Percentiles rank a stretch among this genome's conserved stretches.
These are phyloP conservation scores for Agaricales sp. DNA, from an alignment of 1,284 basidiomycete species.

Conservation along the genomic window DNA sequence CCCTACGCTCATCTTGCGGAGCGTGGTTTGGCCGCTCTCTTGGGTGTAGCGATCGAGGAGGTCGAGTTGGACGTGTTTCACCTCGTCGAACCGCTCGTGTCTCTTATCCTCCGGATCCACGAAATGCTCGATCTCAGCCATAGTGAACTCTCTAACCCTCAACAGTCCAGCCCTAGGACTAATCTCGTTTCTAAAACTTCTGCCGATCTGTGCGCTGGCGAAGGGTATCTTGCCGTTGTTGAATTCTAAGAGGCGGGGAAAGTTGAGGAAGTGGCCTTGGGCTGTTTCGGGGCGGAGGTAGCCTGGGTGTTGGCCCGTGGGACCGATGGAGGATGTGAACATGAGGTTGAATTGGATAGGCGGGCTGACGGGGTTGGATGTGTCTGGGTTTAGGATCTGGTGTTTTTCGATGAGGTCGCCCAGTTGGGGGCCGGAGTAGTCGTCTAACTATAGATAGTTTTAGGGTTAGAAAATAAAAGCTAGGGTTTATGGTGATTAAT, in stretches of 20 bases:
- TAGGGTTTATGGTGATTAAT: constrained; percentile 9
- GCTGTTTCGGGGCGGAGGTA: constrained; percentile 98
- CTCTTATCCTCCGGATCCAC: constrained; percentile 93
- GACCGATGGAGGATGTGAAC: constrained; percentile 96
- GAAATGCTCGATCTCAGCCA: constrained; percentile 99
- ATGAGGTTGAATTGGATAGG: constrained; percentile 98
- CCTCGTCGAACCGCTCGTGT: constrained; percentile 79
- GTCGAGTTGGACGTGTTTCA: constrained; percentile 65
- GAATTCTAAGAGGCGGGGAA: constrained; percentile 93
- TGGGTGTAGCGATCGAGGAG: constrained; percentile 85
- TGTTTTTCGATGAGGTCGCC: constrained; percentile 82
- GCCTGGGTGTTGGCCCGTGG: constrained; percentile 94
- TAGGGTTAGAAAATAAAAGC: background rate
- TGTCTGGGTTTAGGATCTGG: constrained; percentile 85
- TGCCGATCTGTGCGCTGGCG: constrained; percentile 94
- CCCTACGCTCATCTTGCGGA: constrained; percentile 61
- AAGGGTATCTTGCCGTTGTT: constrained; percentile 97
- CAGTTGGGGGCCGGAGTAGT: constrained; percentile 85
- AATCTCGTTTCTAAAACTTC: constrained; percentile 97
- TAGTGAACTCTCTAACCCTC: constrained; percentile 97
- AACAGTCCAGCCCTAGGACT: constrained; percentile 93
- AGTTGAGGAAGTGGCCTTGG: constrained; percentile 99
- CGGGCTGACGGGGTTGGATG: constrained; percentile 85
- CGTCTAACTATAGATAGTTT: constrained; percentile 67
- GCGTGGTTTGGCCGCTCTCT: constrained; percentile 54